Base-by-base conservation (phyloP, 1,139 yeast species). In the Eremothecium coryli region DNA sequence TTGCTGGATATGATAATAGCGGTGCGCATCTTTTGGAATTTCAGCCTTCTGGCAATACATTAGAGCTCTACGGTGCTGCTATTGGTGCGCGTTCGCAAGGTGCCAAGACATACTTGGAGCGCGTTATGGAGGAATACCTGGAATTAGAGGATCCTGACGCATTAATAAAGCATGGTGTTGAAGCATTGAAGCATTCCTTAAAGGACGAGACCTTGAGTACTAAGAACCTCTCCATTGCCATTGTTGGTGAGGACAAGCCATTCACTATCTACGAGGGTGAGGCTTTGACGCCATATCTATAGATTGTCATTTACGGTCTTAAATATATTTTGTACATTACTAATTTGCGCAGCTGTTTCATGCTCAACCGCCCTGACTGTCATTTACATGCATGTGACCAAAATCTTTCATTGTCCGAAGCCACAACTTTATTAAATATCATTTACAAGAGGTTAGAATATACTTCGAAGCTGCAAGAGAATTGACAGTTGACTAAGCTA, bases 21-120 rank as follows among this genome's bases (percentile, higher is more conserved):
- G 98, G 98, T 8, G 82, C 97, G 10, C 98, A 90, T 61, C 66
- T 90, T 46, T 80, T 76, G 58, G 99, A 93, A 65, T 93, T 90
- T 62, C 88, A 84, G 56, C 98, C 98, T 14, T 80, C 94, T 8
- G 99, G 99, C 3, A 79, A 93, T 20, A 93, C 82, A 16, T 68
- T 86, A 54, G 97, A 90, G 59, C 82, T 88, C 56, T 74, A 70
- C 48, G 98, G 95, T 26, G 81, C 96, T 8, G 95, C 98, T 28
- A 86, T 90, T 55, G 99, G 99, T 32, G 98, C 99, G 11, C 74
- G 99, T 56, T 86, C 97, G 2, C 99, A 90, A 64, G 97, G 97
- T 31, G 96, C 96, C 11, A 74, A 95, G 64, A 90, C 99, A 2
- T 90, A 86, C 52, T 66, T 93, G 56, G 98, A 90, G 61, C 76